Conservation (phyloP, 148 eudicot genomes). For the Silene latifolia region DNA sequence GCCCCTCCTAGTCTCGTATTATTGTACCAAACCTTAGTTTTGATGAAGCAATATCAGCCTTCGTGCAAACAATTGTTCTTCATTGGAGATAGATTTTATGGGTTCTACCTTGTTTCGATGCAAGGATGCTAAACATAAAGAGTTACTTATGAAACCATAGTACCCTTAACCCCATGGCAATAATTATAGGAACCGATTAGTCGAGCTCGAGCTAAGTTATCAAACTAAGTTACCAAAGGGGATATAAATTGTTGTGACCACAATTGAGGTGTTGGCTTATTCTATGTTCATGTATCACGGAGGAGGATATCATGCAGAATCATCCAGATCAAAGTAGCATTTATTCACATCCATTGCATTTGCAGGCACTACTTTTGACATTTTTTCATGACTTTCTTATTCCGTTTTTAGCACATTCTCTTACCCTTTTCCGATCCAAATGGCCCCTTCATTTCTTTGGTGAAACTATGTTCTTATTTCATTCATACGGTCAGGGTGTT, state of each 20-base stretch:
- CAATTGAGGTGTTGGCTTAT: no score
- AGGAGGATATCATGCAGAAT: no score
- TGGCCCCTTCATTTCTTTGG: not conserved
- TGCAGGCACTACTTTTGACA: not conserved
- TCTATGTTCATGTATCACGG: no score
- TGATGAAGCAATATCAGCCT: not conserved
- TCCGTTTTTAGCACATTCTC: no score
- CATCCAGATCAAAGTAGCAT: not conserved
- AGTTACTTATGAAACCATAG: not conserved
- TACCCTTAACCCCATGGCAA: not conserved
- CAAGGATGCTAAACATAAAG: not conserved
- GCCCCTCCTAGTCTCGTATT: not conserved
- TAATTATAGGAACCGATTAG: not conserved
- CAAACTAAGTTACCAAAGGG: no score
- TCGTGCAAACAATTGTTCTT: not conserved
- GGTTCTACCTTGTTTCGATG: not conserved
- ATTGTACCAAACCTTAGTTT: not conserved
- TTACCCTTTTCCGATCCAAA: no score
- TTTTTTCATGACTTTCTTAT: no score
- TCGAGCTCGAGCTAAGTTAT: not conserved
- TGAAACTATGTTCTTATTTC: not conserved
- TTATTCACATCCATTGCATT: not conserved
- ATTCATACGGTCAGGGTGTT: slow-evolving; percentile 48
- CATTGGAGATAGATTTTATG: not conserved
- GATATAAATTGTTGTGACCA: no score